A percentile compares a stretch with the other conserved stretches of the same genome.
Conservation (phyloP, 2,329 filamentous ascomycete genomes). For the Celoporthe dispersa region DNA sequence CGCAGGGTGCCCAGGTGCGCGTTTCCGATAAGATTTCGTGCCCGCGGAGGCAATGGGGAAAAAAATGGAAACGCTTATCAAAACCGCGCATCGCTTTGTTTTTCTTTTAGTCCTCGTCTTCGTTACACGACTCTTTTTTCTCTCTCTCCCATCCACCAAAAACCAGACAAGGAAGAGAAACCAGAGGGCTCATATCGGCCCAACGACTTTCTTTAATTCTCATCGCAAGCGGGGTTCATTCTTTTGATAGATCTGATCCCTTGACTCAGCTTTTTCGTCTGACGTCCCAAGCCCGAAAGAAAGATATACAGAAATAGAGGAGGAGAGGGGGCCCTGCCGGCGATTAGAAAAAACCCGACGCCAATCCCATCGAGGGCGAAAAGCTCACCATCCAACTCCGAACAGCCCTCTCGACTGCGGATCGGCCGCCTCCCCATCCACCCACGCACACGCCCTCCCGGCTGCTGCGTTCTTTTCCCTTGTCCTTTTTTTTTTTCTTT, state of each 20-base stretch:
- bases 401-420: neutral
- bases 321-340: neutral
- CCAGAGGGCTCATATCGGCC: neutral
- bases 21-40: constrained; percentile 36
- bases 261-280: neutral
- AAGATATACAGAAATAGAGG: neutral
- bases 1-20: neutral
- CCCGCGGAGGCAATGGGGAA: constrained; percentile 16
- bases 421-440: neutral
- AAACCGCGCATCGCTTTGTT: constrained; percentile 23
- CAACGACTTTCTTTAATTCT: constrained; percentile 24
- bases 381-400: neutral
- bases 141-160: constrained; percentile 2
- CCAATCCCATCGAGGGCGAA: neutral
- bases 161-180: neutral
- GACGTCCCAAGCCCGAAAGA: neutral
- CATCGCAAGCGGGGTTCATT: neutral
- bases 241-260: neutral
- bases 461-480: neutral
- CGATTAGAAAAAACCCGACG: neutral
- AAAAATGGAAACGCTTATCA: constrained; percentile 17
- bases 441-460: neutral
- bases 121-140: constrained; percentile 5
- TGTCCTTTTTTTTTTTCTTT: too few species aligned
- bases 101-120: constrained; percentile 7